Base-by-base conservation (phyloP, 495 filamentous ascomycete genomes). In the Penicillium alfredii region DNA sequence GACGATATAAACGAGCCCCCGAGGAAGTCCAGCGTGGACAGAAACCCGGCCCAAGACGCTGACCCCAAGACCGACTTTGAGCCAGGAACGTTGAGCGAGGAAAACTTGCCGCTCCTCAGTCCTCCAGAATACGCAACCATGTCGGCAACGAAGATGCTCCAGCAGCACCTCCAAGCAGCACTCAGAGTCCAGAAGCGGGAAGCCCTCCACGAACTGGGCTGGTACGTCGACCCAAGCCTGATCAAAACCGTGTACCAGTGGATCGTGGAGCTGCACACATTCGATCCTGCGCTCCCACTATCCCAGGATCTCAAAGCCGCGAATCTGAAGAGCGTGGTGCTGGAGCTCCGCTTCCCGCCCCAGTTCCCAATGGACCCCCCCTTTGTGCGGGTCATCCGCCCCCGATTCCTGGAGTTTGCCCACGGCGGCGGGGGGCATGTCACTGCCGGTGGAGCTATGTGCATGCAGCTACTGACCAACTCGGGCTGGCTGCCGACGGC, bases 251-350 rank as follows among this genome's bases (percentile, higher is more conserved):
- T 90, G 24, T 96, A 88, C 53, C 89, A 94, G 56, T 94, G 88
- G 88, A 88, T 94, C 44, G 80, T 94, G 2, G 84, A 95, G 55
- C 61, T 96, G 0, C 89, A 96, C 56, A 84, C 78, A 31, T 94
- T 96, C 49, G 80, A 88, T 8, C 48, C 65, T 0, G 39, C 53
- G 2, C 66, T 90, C 1, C 86, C 83, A 0, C 66, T 96, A 3
- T 82, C 84, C 0, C 48, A 71, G 21, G 89, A 95, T 55, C 82
- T 96, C 73, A 81, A 81, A 50, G 33, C 46, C 0, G 65, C 60
- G 11, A 64, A 66, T 0, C 30, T 86, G 15, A 72, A 71, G 6
- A 85, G 80, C 51, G 64, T 96, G 16, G 77, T 94, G 0, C 56
- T 93, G 8, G 89, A 96, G 55, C 61, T 95, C 16, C 82, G 86